A percentile compares a stretch with the other conserved stretches of the same genome.
Conservation (phyloP, 1,284 basidiomycete species). For the Xanthoconium separans region DNA sequence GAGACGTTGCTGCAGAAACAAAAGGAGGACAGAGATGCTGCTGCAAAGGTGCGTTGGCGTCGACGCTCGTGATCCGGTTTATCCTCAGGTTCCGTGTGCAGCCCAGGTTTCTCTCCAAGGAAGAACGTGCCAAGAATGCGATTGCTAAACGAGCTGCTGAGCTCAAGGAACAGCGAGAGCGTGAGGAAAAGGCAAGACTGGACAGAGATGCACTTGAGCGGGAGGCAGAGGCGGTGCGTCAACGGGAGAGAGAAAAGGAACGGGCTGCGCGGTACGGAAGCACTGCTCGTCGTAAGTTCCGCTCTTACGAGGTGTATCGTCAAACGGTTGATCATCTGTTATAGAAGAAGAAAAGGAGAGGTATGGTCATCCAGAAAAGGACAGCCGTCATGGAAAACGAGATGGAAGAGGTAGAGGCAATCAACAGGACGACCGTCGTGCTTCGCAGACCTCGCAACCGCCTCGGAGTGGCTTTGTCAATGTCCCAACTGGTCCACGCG, state of each 20-base stretch:
- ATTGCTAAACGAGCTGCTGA: conserved; percentile 83
- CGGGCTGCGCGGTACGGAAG: conserved; percentile 27
- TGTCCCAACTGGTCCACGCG: conserved; percentile 82
- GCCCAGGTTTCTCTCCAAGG: conserved; percentile 89
- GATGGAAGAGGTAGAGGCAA: conserved; percentile 32
- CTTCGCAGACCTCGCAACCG: conserved; percentile 35
- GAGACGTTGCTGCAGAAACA: conserved; percentile 86
- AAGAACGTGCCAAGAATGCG: conserved; percentile 84
- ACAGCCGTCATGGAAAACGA: conserved; percentile 37
- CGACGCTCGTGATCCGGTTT: neutral
- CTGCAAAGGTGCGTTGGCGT: conserved; percentile 64
- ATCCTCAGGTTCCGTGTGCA: conserved; percentile 31
- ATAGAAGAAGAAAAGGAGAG: conserved; percentile 63
- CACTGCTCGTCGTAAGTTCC: conserved; percentile 39
- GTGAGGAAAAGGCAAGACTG: conserved; percentile 52
- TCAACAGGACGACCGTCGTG: conserved; percentile 34
- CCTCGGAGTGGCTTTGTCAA: conserved; percentile 49
- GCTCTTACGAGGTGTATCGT: conserved; percentile 27
- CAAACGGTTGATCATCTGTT: conserved; percentile 17
- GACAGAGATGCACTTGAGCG: conserved; percentile 72
- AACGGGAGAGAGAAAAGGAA: conserved; percentile 37
- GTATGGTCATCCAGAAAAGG: conserved; percentile 51
- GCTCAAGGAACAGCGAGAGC: conserved; percentile 66
- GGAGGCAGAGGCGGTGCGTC: conserved; percentile 68
- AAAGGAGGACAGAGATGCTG: conserved; percentile 82